These are phyloP conservation scores for Phytophthora rubi DNA, from an alignment of 352 stramenopile species.

Conservation along the genomic window DNA sequence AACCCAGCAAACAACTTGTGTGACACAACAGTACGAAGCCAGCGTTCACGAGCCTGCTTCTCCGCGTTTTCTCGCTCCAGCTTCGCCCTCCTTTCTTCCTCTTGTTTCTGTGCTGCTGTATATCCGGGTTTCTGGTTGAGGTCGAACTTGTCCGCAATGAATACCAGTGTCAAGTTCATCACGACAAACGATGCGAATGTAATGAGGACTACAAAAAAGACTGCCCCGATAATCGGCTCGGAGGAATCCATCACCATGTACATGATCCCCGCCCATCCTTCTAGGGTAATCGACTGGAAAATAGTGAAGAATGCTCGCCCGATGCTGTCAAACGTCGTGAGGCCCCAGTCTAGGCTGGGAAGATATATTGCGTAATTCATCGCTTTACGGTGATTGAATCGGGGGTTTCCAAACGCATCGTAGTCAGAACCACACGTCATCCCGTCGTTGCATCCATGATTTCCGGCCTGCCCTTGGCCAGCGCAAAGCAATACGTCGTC, in stretches of 20 bases:
- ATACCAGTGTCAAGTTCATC: slow-evolving; percentile 93
- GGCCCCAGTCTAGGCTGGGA: slow-evolving; percentile 84
- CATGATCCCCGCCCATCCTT: slow-evolving; percentile 94
- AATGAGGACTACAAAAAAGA: slow-evolving; percentile 92
- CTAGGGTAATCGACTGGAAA: slow-evolving; percentile 94
- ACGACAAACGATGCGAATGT: slow-evolving; percentile 94
- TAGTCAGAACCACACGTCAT: slow-evolving; percentile 74
- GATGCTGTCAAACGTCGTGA: slow-evolving; percentile 95
- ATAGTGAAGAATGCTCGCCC: slow-evolving; percentile 90
- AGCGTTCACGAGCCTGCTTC: slow-evolving; percentile 35
- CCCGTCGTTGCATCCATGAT: slow-evolving; percentile 49
- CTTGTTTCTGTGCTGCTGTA: slow-evolving; percentile 42
- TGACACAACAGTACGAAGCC: slow-evolving; percentile 64
- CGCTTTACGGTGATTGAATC: slow-evolving; percentile 56
- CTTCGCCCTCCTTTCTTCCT: slow-evolving; percentile 36
- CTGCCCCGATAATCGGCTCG: slow-evolving; percentile 55
- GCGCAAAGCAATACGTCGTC: slow-evolving; percentile 81
- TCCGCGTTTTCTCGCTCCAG: slow-evolving; percentile 47
- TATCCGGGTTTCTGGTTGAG: slow-evolving; percentile 56
- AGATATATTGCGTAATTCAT: slow-evolving; percentile 68
- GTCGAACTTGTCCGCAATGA: slow-evolving; percentile 92
- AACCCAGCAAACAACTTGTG: slow-evolving; percentile 61
- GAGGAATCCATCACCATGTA: slow-evolving; percentile 85
- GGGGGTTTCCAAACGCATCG: slow-evolving; percentile 68
- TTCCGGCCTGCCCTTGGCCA: slow-evolving; percentile 43